Base-by-base conservation (phyloP, 257 asterid genomes). In the Salvia splendens region DNA sequence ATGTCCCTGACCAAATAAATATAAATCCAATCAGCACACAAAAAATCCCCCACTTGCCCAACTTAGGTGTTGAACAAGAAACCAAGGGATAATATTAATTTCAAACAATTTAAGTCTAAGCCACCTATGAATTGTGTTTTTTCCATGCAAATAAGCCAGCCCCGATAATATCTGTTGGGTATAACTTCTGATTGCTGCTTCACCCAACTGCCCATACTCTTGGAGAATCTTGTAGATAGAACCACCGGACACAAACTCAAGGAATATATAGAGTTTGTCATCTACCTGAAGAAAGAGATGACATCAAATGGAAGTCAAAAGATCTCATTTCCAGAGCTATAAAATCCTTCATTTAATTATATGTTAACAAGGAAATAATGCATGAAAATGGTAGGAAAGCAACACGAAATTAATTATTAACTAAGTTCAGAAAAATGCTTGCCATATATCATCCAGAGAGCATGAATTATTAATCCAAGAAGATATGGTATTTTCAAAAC, bases 161-260 rank as follows among this genome's bases (percentile, higher is more conserved):
- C 91, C 91, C 35, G 81, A 86, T 71, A 86, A 69, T 69, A 84
- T 86, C 80, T 88, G 86, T 48, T 73, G 81, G 35, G 84, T 81
- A 65, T 81, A 83, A 64, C 80, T 77, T 49, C 81, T 82, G 47
- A 86, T 81, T 60, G 84, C 86, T 64, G 80, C 82, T 77, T 89
- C 95, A 36, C 87, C 85, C 71, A 89, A 77, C 16, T 81, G 85
- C 46, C 92, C 95, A 64, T 82, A 86, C 45, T 86, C 95, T 75
- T 81, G 85, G 35, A 89, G 84, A 56, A 86, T 77, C 78, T 80
- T 82, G 78, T 79, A 75, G 59, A 89, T 71, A 55, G 95, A 89
- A 45, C 96, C 95, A 63, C 95, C 96, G 46, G 89, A 79, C 6
- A 81, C 87, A 68, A 79, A 83, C 79, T 86, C 96, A n/a, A 86